phyloP scores from a whole-genome alignment of 768 basidiomycete genomes.

The Auricularia sp. region DNA sequence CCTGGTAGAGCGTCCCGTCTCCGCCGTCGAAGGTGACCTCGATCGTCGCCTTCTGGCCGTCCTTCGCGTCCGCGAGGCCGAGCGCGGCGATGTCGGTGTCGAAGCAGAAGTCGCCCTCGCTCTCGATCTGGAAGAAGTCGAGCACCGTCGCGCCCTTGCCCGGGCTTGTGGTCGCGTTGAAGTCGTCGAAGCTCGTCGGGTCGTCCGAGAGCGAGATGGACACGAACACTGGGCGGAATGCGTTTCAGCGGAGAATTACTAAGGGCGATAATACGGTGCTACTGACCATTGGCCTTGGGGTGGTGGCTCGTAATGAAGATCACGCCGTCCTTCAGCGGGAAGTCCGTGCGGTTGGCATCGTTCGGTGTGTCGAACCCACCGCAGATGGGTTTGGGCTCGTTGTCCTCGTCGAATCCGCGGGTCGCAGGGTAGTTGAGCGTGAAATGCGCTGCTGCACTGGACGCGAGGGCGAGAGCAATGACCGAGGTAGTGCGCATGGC shows the following conservation, averaged over 20 bases:
- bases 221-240: conserved; percentile 17
- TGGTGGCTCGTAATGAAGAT: conserved; percentile 60
- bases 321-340: conserved; percentile 54
- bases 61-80: conserved; percentile 37
- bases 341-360: conserved; percentile 46
- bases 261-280: no score
- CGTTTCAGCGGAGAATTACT: conserved; percentile 9
- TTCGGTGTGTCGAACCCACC: conserved; percentile 43
- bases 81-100: conserved; percentile 48
- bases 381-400: conserved; percentile 50
- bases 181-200: conserved; percentile 55
- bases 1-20: conserved; percentile 65
- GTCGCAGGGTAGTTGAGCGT: conserved; percentile 67
- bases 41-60: conserved; percentile 66
- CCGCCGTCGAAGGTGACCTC: conserved; percentile 60
- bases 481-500: conserved; percentile 13
- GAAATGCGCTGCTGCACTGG: conserved; percentile 60
- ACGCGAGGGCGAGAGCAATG: conserved; percentile 28
- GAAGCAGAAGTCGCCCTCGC: conserved; percentile 58
- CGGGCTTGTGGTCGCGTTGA: conserved; percentile 31
- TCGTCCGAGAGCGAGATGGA: conserved; percentile 35
- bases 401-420: conserved; percentile 58
- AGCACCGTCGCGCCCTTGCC: conserved; percentile 28
- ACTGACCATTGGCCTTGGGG: not conserved
- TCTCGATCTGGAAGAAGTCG: conserved; percentile 38